phyloP scores from a whole-genome alignment of 345 rosid genomes.

The Stellera chamaejasme region DNA sequence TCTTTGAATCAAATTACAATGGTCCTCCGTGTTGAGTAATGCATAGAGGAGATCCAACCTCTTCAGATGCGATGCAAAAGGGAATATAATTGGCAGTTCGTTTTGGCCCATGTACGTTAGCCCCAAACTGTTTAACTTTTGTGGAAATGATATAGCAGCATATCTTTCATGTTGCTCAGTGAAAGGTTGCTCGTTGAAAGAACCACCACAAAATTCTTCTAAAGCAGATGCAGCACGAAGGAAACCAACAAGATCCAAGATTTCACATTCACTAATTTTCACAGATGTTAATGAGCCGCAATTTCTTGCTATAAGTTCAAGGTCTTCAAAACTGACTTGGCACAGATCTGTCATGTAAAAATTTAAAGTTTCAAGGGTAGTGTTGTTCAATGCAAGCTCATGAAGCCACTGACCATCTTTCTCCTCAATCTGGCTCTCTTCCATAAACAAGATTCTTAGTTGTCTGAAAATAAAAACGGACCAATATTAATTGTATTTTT shows the following conservation, averaged over 20 bases:
- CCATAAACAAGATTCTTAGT: conserved; percentile 65
- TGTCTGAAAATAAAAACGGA: conserved; percentile 41
- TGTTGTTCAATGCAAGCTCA: conserved; percentile 68
- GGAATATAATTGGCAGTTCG: conserved; percentile 72
- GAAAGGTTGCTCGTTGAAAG: conserved; percentile 46
- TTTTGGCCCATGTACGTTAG: conserved; percentile 60
- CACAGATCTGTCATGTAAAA: conserved; percentile 73
- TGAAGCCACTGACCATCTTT: conserved; percentile 85
- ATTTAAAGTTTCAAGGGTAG: conserved; percentile 68
- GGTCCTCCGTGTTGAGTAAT: conserved; percentile 75
- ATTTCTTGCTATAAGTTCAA: conserved; percentile 68
- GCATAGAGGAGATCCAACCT: conserved; percentile 88
- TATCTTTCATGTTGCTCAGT: conserved; percentile 44
- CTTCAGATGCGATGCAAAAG: conserved; percentile 60
- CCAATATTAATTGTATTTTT: background rate
- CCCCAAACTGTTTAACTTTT: conserved; percentile 57
- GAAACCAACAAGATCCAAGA: conserved; percentile 60
- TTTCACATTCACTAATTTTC: conserved; percentile 71
- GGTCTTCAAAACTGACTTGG: conserved; percentile 46
- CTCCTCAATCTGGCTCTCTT: conserved; percentile 64
- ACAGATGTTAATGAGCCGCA: conserved; percentile 60
- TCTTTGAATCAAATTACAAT: conserved; percentile 61
- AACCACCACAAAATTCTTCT: conserved; percentile 93
- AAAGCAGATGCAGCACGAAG: conserved; percentile 53
- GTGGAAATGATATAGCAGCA: conserved; percentile 44